Base-by-base conservation (phyloP, 1,139 yeast species). In the Magnusiomyces suaveolens region DNA sequence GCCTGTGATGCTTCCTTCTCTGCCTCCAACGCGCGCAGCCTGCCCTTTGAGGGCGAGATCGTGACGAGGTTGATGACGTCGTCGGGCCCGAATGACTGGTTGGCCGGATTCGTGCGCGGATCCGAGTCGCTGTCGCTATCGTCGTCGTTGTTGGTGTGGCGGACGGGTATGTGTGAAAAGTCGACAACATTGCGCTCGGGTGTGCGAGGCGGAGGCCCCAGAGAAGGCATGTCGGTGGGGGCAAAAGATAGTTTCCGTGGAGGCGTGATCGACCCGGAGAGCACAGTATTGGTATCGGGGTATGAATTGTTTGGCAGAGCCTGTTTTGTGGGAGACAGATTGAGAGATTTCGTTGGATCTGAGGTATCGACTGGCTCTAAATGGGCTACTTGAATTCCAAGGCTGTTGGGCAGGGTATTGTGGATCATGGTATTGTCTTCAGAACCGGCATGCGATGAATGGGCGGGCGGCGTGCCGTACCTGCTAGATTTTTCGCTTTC, bases 41-140 rank as follows among this genome's bases (percentile, higher is more conserved):
- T 50, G 16, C 52, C 50, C 24, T 56, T 56, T 3, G 58, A 53
- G 4, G 58, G 58, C 1, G 58, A 53, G 3, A 56, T 54, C 12
- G 53, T 43, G 2, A 56, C 58, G 3, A 47, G 18, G 18, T 29
- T 47, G 26, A 38, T 38, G 16, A 14, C 43, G 43, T 38, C 43
- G 20, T 38, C 20, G 4, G 36, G 36, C 12, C 36, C 36, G 36
- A 29, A 29, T 29, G 36, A 29, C 36, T 29, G 36, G 36, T 29
- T 29, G 6, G 12, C 36, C 6, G 36, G 36, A 29, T 29, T 6
- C 12, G 36, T 29, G 12, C 12, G 36, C 6, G 6, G 36, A 12
- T 29, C 36, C 12, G 36, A 8, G 6, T 29, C 36, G 12, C 12
- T 12, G 36, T 29, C 36, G 12, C 12, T 29, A 29, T 12, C 12